phyloP scores from a whole-genome alignment of 192 early-diverging fungal species.

The Phlyctochytrium arcticum region DNA sequence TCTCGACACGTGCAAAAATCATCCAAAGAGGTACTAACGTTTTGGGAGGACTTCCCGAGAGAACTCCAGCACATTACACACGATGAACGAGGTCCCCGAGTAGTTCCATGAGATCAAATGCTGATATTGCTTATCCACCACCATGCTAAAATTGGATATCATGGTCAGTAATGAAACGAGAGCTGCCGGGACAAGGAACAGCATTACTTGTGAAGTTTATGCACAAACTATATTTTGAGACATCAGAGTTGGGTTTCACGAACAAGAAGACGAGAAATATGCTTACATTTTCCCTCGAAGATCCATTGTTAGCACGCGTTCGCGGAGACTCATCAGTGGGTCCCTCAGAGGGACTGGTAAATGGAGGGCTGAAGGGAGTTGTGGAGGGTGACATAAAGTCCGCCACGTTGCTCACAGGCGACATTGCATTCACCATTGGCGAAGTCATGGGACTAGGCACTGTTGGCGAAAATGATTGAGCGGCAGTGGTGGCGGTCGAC shows the following conservation, averaged over 20 bases:
- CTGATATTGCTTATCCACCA: slow-evolving; percentile 79
- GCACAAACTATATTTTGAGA: slow-evolving; percentile 44
- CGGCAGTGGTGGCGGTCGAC: not conserved
- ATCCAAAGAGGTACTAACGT: slow-evolving; percentile 39
- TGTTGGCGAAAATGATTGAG: not conserved
- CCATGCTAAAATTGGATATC: slow-evolving; percentile 50
- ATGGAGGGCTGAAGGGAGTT: not conserved
- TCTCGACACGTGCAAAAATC: no score
- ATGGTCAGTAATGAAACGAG: not conserved
- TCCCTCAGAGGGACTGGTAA: not conserved
- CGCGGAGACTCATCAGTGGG: not conserved
- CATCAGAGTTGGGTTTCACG: not conserved
- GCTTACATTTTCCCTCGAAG: slow-evolving; percentile 12
- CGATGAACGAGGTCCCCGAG: slow-evolving; percentile 82
- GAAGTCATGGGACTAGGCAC: not conserved
- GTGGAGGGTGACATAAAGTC: not conserved
- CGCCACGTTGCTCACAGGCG: not conserved
- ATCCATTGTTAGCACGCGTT: slow-evolving; percentile 17
- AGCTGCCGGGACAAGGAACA: not conserved
- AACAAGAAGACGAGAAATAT: not conserved
- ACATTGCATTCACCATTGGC: not conserved
- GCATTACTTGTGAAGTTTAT: slow-evolving; percentile 51
- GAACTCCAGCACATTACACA: slow-evolving; percentile 88
- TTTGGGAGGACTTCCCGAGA: slow-evolving; percentile 85
- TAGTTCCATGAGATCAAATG: slow-evolving; percentile 89